Base-by-base conservation (phyloP, 2,329 filamentous ascomycete genomes). In the Lachnellula cervina region DNA sequence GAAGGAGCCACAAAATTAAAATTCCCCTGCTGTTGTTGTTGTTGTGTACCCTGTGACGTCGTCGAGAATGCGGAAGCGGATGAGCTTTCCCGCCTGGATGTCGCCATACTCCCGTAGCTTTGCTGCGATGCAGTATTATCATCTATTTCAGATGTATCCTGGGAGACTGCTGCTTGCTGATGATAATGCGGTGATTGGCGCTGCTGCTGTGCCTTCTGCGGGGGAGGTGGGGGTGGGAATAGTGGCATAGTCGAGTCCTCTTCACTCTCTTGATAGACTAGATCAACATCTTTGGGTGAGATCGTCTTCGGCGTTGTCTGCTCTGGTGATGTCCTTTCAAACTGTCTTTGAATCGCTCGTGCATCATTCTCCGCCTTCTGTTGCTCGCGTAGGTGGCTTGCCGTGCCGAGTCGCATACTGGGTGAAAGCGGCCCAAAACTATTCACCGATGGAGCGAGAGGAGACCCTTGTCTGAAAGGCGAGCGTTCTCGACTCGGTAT, bases 261-360 rank as follows among this genome's bases (percentile, higher is more conserved):
- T 2, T 92, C 88, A 0, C 77, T 72, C 40, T 94, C 90, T 59
- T 87, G 82, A 69, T 92, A 96, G 58, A 97, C 92, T 49, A 97
- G 74, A 57, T 96, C 74, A 1, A 92, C 89, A 66, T 97, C 93
- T 73, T 96, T 95, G 23, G 93, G 94, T 1, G 93, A 97, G 47
- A 99, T 96, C 0, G 93, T 96, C 72, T 90, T 89, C 1, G 83
- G 79, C n/a, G 87, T 79, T 0, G 79, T 80, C 5, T 77, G 61
- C 34, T 62, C 61, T 71, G 62, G 67, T 23, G 67, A 68, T 25
- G 59, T 56, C 45, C 62, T 64, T 1, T 77, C 74, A 46, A 79
- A 63, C 37, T 74, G 70, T 42, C 68, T 64, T 71, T 28, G 73
- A 62, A 63, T 68, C 64, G 60, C 73, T 67, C 55, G 70, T 60